phyloP scores from a whole-genome alignment of 2,329 filamentous ascomycete species.

The Blastomyces parvus region DNA sequence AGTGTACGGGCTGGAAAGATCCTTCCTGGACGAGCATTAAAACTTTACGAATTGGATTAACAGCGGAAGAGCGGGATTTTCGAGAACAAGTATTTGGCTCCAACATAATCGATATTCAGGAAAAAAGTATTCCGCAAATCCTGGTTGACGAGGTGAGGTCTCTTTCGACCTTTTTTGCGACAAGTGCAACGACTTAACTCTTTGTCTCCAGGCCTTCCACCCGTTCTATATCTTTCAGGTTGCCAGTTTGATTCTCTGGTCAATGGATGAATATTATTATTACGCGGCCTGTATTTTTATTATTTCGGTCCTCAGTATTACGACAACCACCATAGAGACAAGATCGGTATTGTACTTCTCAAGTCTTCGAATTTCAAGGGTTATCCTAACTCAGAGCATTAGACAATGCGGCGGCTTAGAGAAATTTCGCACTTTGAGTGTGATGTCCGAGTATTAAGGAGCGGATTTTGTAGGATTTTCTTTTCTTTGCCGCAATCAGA shows the following conservation, averaged over 20 bases:
- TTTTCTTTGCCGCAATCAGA: not conserved
- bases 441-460: conserved; percentile 83
- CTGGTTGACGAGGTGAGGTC: conserved; percentile 69
- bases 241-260: conserved; percentile 89
- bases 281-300: conserved; percentile 91
- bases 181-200: conserved; percentile 18
- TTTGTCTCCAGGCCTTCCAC: conserved; percentile 61
- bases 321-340: conserved; percentile 81
- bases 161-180: not conserved
- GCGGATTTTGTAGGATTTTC: conserved; percentile 68
- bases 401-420: conserved; percentile 80
- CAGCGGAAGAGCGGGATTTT: conserved; percentile 75
- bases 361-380: not conserved
- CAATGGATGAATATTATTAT: conserved; percentile 92
- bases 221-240: conserved; percentile 98
- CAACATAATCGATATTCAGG: conserved; percentile 86
- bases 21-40: conserved; percentile 74
- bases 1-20: conserved; percentile 89
- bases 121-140: conserved; percentile 74
- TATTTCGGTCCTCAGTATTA: conserved; percentile 88
- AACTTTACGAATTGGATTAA: conserved; percentile 66
- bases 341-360: conserved; percentile 50
- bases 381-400: conserved; percentile 9
- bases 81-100: conserved; percentile 79
- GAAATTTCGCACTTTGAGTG: conserved; percentile 94